A percentile compares a stretch with the other conserved stretches of the same genome.
Conservation (phyloP, 495 filamentous ascomycete species). For the Cercophora samala region DNA sequence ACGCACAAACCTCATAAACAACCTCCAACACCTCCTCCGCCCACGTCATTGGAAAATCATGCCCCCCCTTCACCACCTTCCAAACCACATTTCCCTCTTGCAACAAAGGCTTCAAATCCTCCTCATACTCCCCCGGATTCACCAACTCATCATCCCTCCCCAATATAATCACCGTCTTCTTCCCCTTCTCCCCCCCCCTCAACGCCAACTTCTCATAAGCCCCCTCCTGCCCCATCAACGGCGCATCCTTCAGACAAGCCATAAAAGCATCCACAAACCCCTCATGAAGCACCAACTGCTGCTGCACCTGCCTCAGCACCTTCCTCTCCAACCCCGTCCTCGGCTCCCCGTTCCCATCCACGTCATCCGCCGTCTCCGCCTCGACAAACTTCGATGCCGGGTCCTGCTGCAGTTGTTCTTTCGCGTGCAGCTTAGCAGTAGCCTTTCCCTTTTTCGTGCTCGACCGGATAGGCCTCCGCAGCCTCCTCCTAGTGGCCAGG, state of each 20-base stretch:
- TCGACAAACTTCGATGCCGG: neutral
- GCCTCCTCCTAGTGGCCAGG: constrained; percentile 36
- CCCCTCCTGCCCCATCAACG: constrained; percentile 47
- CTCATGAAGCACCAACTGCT: constrained; percentile 52
- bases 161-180: constrained; percentile 49
- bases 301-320: constrained; percentile 40
- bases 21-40: constrained; percentile 36
- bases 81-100: constrained; percentile 41
- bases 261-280: constrained; percentile 55
- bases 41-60: constrained; percentile 52
- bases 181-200: constrained; percentile 36
- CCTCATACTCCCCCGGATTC: constrained; percentile 34
- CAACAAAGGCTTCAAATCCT: constrained; percentile 39
- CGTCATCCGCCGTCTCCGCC: constrained; percentile 27
- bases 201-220: constrained; percentile 46
- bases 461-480: constrained; percentile 40
- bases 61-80: constrained; percentile 44
- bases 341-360: constrained; percentile 19
- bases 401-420: neutral
- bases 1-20: constrained; percentile 42
- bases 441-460: constrained; percentile 23
- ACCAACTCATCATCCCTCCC: constrained; percentile 51
- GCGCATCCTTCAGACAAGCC: constrained; percentile 47
- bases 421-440: neutral
- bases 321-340: constrained; percentile 30